Evolutionary conservation across 2,329 filamentous ascomycete genomes (phyloP), one percentile per base, ranked within the genome.

Genomic region (Colletotrichum spaethianum): DNA sequence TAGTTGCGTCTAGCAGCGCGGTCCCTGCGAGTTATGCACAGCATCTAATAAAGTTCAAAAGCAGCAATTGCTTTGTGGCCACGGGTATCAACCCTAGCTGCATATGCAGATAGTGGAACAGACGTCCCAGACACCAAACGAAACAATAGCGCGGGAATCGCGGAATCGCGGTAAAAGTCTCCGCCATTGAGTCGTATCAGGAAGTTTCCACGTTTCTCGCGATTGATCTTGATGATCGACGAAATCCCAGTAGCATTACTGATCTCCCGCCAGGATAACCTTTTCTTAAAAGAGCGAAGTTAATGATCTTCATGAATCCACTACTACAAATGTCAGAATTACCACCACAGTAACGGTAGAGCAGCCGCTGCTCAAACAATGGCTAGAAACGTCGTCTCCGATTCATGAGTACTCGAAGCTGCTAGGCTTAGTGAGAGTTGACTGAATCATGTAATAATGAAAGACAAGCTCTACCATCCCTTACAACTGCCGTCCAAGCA

Each of bases 121-220:
- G 20, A 26, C 33, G 44, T 38, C 44, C 59, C 44, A 69, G 57
- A 63, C 52, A 12, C 42, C 52, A 63, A 63, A 60, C 69, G 44
- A 63, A 69, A 63, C 69, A 33, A 16, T 16, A 52, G n/a, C 6
- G 56, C 62, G 64, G 59, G 59, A 63, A 52, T 18, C 6, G 56
- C 62, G 64, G 59, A 52, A 63, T 59, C 16, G 59, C 59, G 59
- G 33, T 48, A 46, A 63, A 68, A 31, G 8, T 8, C 48, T 18
- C 57, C 44, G 36, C 33, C 28, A 57, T 31, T 9, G 53, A 50
- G n/a, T 36, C 28, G 69, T 55, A 59, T 69, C 52, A 63, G 57
- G 31, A 63, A 26, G 64, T 46, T 46, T 18, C 52, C 11, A 16
- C 20, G 52, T 23, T 55, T 55, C 31, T 23, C 20, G 1, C 26